These are phyloP conservation scores for Fragilariopsis cylindrus DNA, from an alignment of 108 stramenopile species.

Conservation along the genomic window DNA sequence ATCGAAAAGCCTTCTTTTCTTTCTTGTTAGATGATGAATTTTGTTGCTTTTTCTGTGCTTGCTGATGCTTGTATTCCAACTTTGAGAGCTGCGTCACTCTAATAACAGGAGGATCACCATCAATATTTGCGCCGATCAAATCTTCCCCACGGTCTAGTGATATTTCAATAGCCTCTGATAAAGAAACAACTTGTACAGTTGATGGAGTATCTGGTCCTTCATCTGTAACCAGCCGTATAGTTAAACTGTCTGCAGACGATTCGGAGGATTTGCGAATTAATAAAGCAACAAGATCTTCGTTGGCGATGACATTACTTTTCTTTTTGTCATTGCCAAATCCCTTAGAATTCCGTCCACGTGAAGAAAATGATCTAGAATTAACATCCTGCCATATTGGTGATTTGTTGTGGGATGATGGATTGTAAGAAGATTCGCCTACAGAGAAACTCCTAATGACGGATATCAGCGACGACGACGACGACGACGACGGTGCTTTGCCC, in stretches of 20 bases:
- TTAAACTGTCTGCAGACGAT: conserved; percentile 37
- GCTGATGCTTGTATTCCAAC: conserved; percentile 47
- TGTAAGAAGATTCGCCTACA: not conserved
- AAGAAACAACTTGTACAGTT: conserved; percentile 41
- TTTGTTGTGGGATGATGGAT: not conserved
- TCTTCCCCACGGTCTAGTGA: conserved; percentile 49
- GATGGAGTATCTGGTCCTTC: conserved; percentile 42
- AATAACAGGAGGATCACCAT: conserved; percentile 60
- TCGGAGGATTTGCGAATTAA: not conserved
- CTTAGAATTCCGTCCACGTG: conserved; percentile 1
- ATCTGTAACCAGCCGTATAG: conserved; percentile 66
- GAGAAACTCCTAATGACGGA: not conserved
- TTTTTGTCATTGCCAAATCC: not conserved
- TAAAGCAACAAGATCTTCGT: conserved; percentile 6
- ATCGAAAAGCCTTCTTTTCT: conserved; percentile 40
- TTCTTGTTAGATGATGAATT: conserved; percentile 28
- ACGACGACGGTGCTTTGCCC: not conserved
- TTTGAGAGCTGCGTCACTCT: conserved; percentile 54
- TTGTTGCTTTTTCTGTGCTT: conserved; percentile 32
- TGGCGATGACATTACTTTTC: conserved; percentile 1
- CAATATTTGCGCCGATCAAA: conserved; percentile 47
- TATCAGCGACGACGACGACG: not conserved
- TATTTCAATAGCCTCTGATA: conserved; percentile 51
- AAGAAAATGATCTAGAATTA: conserved; percentile 19
- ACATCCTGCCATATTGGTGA: not conserved